Evolutionary conservation across 2,329 filamentous ascomycete genomes (phyloP), one percentile per base, ranked within the genome.

Genomic region (Pseudocercospora fuligena): DNA sequence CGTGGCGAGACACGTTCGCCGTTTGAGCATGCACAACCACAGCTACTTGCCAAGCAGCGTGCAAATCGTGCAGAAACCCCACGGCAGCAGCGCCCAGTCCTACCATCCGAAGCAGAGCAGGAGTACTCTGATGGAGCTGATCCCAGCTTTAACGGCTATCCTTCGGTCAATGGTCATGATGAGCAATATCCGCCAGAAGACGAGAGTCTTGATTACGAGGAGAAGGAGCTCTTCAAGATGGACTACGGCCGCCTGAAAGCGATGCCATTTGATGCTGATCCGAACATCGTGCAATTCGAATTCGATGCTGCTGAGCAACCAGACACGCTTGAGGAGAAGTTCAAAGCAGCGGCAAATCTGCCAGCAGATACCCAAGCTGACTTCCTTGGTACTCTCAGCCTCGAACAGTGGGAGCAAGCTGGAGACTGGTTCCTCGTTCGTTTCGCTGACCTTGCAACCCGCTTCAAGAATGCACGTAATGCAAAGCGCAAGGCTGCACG

Each of bases 321-420:
- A 9, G 59, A 62, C 12, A 60, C 72, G 8, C 65, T 79, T 5
- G 40, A 64, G 2, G 64, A 73, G 3, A 74, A 72, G 58, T 66
- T 79, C 8, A 9, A 54, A 2, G 51, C 61, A 6, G 64, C 70
- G 9, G 64, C 63, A 16, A 25, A 21, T 1, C 16, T 67, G 9
- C 54, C 69, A 11, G 27, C 36, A 9, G 60, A 77, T 27, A 78
- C 82, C 3, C 84, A 87, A 66, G 74, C 75, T 3, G 70, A 76
- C 0, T 87, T 88, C 74, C 84, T 90, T 68, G 77, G 79, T 1
- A 82, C 80, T 9, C 79, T 89, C 47, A 77, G 79, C 0, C 81
- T 88, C 16, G 76, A 80, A 3, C 82, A 89, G 68, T 89, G 88
- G 86, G 88, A 89, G 76, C 83, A 87, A 54, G 85, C 86, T 23